phyloP scores from a whole-genome alignment of 148 eudicot species.

The Cornus suecica region DNA sequence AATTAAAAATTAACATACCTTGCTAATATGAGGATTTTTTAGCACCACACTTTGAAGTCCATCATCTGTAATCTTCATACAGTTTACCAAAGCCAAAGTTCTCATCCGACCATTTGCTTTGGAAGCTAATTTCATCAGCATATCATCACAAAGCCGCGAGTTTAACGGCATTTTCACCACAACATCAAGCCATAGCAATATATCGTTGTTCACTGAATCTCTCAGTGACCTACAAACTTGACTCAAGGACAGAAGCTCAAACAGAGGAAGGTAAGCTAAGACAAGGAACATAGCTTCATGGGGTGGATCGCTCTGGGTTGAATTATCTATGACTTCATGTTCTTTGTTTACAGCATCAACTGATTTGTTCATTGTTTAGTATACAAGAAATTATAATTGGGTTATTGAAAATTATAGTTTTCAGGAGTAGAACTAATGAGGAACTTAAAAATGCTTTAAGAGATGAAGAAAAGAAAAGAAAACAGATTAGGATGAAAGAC shows the following conservation, averaged over 20 bases:
- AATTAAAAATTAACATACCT: conserved; percentile 36
- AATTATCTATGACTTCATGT: conserved; percentile 2
- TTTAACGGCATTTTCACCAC: conserved; percentile 44
- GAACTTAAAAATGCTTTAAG: not conserved
- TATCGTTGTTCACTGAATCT: conserved; percentile 51
- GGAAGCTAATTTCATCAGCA: conserved; percentile 41
- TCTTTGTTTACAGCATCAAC: conserved; percentile 1
- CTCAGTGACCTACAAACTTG: conserved; percentile 55
- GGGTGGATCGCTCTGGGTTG: conserved; percentile 22
- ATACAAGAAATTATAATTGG: not conserved
- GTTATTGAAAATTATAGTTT: not conserved
- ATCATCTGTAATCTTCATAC: conserved; percentile 55
- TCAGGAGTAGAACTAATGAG: not conserved
- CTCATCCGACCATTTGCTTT: conserved; percentile 53
- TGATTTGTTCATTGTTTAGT: not conserved
- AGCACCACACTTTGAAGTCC: conserved; percentile 42
- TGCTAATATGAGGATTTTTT: conserved; percentile 51
- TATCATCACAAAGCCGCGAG: conserved; percentile 38
- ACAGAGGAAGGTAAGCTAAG: conserved; percentile 62
- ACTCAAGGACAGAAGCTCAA: conserved; percentile 48
- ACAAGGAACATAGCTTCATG: conserved; percentile 63
- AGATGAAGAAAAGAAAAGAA: not conserved
- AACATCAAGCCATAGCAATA: conserved; percentile 60
- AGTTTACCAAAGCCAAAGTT: conserved; percentile 50
- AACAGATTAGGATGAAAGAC: not conserved